These are phyloP conservation scores for Russula emetica DNA, from an alignment of 768 basidiomycete species.

Conservation along the genomic window DNA sequence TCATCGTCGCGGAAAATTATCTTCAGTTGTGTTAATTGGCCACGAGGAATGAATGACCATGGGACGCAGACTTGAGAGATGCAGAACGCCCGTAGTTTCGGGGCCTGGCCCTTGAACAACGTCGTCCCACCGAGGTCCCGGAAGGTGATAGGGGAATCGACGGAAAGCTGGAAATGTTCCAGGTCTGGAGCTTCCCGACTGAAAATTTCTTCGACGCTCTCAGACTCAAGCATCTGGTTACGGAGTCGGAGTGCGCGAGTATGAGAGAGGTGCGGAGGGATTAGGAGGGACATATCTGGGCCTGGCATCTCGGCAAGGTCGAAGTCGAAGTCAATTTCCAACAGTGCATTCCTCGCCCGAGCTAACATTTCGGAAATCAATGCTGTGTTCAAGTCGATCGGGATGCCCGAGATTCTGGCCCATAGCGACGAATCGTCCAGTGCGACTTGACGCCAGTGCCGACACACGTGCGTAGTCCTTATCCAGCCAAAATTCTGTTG, in stretches of 20 bases:
- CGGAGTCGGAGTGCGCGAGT: constrained; percentile 14
- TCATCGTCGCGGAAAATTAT: not conserved
- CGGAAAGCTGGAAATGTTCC: constrained; percentile 4
- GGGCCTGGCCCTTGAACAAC: constrained; percentile 1
- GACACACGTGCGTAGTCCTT: constrained; percentile 23
- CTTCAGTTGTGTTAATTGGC: constrained; percentile 10
- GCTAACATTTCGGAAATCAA: constrained; percentile 15
- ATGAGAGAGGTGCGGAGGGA: constrained; percentile 4
- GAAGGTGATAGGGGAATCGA: not conserved
- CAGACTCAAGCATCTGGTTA: not conserved
- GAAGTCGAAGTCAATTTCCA: constrained; percentile 2
- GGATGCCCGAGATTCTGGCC: constrained; percentile 3
- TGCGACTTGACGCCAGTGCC: constrained; percentile 21
- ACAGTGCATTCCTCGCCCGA: constrained; percentile 2
- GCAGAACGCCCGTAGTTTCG: constrained; percentile 6
- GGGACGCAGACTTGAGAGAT: not conserved
- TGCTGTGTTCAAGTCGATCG: too few relatives aligned
- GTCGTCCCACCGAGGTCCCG: not conserved
- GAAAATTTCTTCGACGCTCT: not conserved
- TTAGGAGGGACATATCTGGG: not conserved
- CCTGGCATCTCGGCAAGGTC: not conserved
- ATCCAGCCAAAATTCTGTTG: not conserved
- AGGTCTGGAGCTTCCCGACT: not conserved
- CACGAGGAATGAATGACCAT: constrained; percentile 9
- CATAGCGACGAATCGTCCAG: constrained; percentile 15